Percentiles rank a stretch among this genome's conserved stretches.
phyloP scores from a whole-genome alignment of 805 yeast species.

The Candida rishiriensis region DNA sequence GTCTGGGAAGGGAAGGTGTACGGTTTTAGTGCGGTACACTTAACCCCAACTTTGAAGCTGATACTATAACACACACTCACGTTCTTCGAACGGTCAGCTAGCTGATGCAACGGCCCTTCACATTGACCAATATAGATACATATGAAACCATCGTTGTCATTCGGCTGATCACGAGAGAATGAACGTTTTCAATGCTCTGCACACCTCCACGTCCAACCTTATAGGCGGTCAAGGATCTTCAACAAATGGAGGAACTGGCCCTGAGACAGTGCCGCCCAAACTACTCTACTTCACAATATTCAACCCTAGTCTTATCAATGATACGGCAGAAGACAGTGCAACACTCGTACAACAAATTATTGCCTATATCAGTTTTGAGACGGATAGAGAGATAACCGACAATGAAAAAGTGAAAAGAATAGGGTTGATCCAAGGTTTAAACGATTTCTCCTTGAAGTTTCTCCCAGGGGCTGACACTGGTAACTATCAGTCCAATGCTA shows the following conservation, averaged over 20 bases:
- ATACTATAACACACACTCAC: no score
- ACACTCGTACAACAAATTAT: conserved; percentile 21
- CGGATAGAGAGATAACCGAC: conserved; percentile 12
- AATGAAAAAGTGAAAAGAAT: conserved; percentile 19
- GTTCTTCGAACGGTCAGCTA: no score
- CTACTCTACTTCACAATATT: conserved; percentile 21
- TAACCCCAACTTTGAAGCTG: no score
- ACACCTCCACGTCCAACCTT: conserved; percentile 14
- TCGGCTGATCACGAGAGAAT: not conserved
- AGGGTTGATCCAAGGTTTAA: conserved; percentile 27
- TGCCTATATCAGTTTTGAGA: conserved; percentile 19
- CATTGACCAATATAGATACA: no score
- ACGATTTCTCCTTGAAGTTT: conserved; percentile 24
- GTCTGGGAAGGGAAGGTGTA: no score
- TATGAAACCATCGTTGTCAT: not conserved
- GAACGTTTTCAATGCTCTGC: conserved; percentile 20
- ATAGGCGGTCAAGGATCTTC: conserved; percentile 2
- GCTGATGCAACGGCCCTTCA: no score
- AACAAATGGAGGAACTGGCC: not conserved
- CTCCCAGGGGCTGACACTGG: conserved; percentile 1
- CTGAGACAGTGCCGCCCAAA: conserved; percentile 9
- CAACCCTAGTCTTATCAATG: conserved; percentile 12
- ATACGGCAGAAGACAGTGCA: conserved; percentile 18
- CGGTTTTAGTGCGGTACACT: not conserved
- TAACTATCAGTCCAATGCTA: no score